Conservation (phyloP, 768 basidiomycete genomes). For the Xerocomellus intermedius region DNA sequence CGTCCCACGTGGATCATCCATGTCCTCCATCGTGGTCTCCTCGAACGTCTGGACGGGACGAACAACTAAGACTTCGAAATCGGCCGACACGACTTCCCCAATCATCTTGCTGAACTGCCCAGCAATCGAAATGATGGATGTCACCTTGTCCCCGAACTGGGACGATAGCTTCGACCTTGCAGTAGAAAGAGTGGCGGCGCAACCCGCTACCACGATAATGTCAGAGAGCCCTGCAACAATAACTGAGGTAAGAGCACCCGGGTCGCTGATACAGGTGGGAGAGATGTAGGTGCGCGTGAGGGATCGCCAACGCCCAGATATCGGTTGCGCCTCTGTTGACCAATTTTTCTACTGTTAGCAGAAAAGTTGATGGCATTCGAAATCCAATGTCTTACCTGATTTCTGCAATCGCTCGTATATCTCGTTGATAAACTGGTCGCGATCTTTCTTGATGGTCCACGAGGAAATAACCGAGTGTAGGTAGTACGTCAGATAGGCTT, state of each 20-base stretch:
- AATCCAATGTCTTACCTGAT: neutral
- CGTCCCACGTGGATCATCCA: neutral
- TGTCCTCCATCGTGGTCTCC: slow-evolving; percentile 10
- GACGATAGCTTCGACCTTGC: slow-evolving; percentile 1
- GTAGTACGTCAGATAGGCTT: slow-evolving; percentile 3
- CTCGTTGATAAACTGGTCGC: neutral
- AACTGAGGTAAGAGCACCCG: neutral
- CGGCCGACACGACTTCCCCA: slow-evolving; percentile 2
- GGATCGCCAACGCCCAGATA: slow-evolving; percentile 12
- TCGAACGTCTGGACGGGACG: neutral
- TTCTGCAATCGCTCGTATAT: slow-evolving; percentile 10
- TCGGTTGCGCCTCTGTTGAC: slow-evolving; percentile 5
- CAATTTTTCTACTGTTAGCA: neutral
- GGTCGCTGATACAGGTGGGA: neutral
- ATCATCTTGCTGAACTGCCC: slow-evolving; percentile 7
- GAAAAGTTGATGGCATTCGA: neutral
- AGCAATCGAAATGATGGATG: slow-evolving; percentile 1
- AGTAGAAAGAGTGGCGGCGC: neutral
- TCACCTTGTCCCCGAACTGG: slow-evolving; percentile 2
- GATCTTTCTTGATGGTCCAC: slow-evolving; percentile 8
- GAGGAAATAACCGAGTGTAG: slow-evolving; percentile 5
- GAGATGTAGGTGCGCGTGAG: slow-evolving; percentile 10
- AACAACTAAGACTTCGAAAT: slow-evolving; percentile 5
- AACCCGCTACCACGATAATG: slow-evolving; percentile 8
- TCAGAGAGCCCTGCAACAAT: slow-evolving; percentile 1